Evolutionary conservation across 768 basidiomycete genomes (phyloP).

Genomic region (Hemileccinum rubropunctum): DNA sequence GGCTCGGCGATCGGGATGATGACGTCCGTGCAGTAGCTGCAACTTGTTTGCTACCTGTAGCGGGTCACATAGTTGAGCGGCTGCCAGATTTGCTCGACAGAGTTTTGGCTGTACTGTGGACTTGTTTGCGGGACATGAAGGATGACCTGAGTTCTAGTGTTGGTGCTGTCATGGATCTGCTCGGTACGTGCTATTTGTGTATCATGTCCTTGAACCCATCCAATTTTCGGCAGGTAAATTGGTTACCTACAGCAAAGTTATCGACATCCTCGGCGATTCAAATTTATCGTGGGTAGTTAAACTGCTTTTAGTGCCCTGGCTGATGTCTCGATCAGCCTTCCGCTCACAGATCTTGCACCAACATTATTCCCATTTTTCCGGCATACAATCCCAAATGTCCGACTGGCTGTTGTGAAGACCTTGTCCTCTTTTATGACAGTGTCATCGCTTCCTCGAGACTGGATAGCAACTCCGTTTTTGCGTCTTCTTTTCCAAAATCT

Average conservation of each 20-base stretch:
- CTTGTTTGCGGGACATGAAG: slow-evolving; percentile 87
- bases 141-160: slow-evolving; percentile 97
- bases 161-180: slow-evolving; percentile 93
- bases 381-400: slow-evolving; percentile 92
- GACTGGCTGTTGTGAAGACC: slow-evolving; percentile 88
- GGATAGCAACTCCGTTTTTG: slow-evolving; percentile 77
- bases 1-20: slow-evolving; percentile 88
- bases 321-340: slow-evolving; percentile 47
- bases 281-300: slow-evolving; percentile 59
- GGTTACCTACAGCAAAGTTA: slow-evolving; percentile 76
- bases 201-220: slow-evolving; percentile 1
- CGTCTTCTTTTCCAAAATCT: slow-evolving; percentile 92
- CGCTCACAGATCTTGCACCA: slow-evolving; percentile 78
- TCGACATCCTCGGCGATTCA: slow-evolving; percentile 67
- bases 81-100: slow-evolving; percentile 68
- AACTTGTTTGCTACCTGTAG: slow-evolving; percentile 86
- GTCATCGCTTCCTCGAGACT: slow-evolving; percentile 67
- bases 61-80: slow-evolving; percentile 71
- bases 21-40: slow-evolving; percentile 97
- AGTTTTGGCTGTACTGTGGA: slow-evolving; percentile 86
- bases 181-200: slow-evolving; percentile 52
- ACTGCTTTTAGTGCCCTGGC: background rate
- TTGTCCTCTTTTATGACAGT: slow-evolving; percentile 84
- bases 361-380: slow-evolving; percentile 95
- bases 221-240: slow-evolving; percentile 59